These are phyloP conservation scores for Camellia sinensis DNA, from an alignment of 148 eudicot genomes.

Conservation along the genomic window DNA sequence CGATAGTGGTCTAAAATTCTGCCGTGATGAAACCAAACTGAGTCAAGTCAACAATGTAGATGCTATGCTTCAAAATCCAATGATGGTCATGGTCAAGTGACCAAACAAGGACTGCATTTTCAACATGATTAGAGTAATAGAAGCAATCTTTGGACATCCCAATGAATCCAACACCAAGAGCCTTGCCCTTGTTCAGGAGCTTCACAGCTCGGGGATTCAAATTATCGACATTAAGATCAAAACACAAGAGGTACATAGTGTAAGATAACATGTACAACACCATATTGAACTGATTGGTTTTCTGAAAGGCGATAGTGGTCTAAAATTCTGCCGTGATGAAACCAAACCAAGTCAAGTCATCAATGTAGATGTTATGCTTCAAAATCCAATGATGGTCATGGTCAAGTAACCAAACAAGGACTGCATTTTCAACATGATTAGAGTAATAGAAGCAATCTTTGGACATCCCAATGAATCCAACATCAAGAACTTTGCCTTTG, in stretches of 20 bases:
- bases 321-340: not conserved
- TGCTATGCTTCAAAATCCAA: no score
- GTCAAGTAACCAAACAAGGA: conserved; percentile 13
- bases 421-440: not conserved
- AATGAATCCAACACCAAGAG: not conserved
- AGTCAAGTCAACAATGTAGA: no score
- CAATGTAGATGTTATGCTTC: conserved; percentile 2
- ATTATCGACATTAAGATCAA: conserved; percentile 10
- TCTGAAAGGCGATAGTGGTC: not conserved
- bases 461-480: conserved; percentile 1
- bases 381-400: conserved; percentile 2
- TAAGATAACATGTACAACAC: conserved; percentile 6
- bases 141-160: conserved; percentile 8
- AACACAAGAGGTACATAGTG: not conserved
- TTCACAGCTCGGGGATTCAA: not conserved
- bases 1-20: no score
- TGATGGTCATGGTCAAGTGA: no score
- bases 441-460: conserved; percentile 8
- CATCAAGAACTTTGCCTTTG: no score
- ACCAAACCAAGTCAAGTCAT: no score
- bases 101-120: not conserved
- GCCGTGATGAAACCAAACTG: no score
- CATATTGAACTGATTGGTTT: no score
- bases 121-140: conserved; percentile 3
- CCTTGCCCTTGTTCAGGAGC: not conserved